phyloP scores from a whole-genome alignment of 768 basidiomycete species.

The Calocera cornea region DNA sequence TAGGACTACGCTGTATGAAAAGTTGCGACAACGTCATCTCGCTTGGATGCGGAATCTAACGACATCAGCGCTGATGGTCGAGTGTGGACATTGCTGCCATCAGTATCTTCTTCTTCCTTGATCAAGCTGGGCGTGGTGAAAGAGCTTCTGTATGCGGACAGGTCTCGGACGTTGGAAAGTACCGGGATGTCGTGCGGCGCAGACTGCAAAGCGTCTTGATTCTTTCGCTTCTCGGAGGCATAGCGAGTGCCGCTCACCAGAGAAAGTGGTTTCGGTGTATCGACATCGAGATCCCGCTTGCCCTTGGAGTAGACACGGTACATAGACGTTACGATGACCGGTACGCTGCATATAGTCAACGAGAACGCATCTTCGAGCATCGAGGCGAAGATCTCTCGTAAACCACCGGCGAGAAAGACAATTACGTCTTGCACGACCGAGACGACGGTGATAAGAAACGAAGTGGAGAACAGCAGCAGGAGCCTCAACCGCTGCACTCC shows the following conservation, averaged over 20 bases:
- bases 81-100: background rate
- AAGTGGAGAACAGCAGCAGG: conserved; percentile 41
- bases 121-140: background rate
- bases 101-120: background rate
- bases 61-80: background rate
- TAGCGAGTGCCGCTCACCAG: background rate
- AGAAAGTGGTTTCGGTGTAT: background rate
- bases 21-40: background rate
- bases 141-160: background rate
- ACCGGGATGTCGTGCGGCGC: background rate
- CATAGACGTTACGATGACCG: conserved; percentile 28
- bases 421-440: conserved; percentile 31
- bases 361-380: conserved; percentile 24
- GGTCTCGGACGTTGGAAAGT: background rate
- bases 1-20: background rate
- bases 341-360: conserved; percentile 33
- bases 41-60: background rate
- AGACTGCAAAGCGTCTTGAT: background rate
- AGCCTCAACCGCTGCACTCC: conserved; percentile 30
- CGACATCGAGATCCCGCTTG: background rate
- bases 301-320: conserved; percentile 15
- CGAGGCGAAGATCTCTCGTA: conserved; percentile 31
- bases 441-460: conserved; percentile 36
- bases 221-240: background rate
- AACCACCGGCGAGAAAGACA: conserved; percentile 30